Percentiles rank a stretch among this genome's conserved stretches.
phyloP scores from a whole-genome alignment of 495 filamentous ascomycete species.

The Geoglossum glabrum region DNA sequence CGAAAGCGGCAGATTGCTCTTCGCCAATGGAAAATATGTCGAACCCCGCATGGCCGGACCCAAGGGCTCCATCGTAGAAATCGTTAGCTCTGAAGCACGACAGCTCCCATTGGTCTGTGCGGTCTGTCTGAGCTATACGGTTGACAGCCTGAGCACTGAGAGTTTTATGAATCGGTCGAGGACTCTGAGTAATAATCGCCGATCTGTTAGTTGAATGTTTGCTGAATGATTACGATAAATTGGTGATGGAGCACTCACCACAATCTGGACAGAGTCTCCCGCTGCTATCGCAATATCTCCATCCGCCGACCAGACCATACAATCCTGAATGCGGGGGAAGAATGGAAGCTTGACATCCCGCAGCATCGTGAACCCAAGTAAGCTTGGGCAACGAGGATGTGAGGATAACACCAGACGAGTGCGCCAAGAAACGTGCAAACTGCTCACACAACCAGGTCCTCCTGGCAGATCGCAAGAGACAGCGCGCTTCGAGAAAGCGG shows the following conservation, averaged over 20 bases:
- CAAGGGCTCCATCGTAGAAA: slow-evolving; percentile 34
- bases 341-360: background rate
- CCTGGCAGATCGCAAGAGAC: too few species aligned
- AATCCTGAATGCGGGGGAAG: background rate
- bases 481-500: too few species aligned
- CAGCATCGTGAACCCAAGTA: background rate
- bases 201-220: background rate
- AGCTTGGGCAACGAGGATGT: too few species aligned
- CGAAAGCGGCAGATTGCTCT: slow-evolving; percentile 35
- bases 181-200: background rate
- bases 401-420: too few species aligned
- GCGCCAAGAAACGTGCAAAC: too few species aligned
- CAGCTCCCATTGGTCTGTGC: slow-evolving; percentile 10
- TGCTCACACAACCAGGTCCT: too few species aligned
- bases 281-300: background rate
- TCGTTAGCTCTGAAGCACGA: slow-evolving; percentile 26
- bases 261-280: background rate
- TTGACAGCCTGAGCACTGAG: background rate
- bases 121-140: slow-evolving; percentile 5
- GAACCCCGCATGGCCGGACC: slow-evolving; percentile 24
- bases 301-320: background rate
- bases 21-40: slow-evolving; percentile 38
- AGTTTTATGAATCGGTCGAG: background rate
- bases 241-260: background rate
- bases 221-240: background rate